Evolutionary conservation across 106 monocot species (phyloP).

Genomic region (Platanthera zijinensis): DNA sequence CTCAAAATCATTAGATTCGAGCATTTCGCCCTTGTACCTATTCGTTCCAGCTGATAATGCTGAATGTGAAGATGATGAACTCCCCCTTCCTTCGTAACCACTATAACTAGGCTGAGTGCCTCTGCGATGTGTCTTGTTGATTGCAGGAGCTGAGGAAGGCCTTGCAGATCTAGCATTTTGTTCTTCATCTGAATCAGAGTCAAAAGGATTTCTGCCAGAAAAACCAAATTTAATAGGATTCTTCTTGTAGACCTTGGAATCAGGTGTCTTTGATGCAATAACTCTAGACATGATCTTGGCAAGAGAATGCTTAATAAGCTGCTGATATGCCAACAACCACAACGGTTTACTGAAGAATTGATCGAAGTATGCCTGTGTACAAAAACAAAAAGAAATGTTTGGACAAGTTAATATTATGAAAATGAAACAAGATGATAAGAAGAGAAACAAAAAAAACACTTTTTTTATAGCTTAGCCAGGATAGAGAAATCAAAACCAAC

Average conservation of each 20-base stretch:
- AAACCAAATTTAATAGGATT: not conserved
- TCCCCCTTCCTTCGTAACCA: constrained; percentile 21
- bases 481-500: too few species aligned
- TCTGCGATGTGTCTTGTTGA: not conserved
- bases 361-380: not conserved
- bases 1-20: constrained; percentile 40
- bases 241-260: not conserved
- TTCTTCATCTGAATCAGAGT: constrained; percentile 49
- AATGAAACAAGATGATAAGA: too few species aligned
- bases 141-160: constrained; percentile 23
- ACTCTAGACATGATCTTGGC: constrained; percentile 2
- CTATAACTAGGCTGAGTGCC: constrained; percentile 6
- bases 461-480: too few species aligned
- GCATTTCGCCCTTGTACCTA: constrained; percentile 46
- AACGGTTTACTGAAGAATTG: too few species aligned
- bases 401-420: too few species aligned
- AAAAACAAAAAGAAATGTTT: not conserved
- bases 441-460: too few species aligned
- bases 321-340: not conserved
- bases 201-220: constrained; percentile 32
- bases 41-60: constrained; percentile 7
- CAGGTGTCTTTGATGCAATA: not conserved
- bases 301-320: not conserved
- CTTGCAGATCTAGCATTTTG: constrained; percentile 12
- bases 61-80: constrained; percentile 12